A percentile compares a stretch with the other conserved stretches of the same genome.
Evolutionary conservation across 2,329 filamentous ascomycete genomes (phyloP).

Genomic region (Macrophomina phaseolina): DNA sequence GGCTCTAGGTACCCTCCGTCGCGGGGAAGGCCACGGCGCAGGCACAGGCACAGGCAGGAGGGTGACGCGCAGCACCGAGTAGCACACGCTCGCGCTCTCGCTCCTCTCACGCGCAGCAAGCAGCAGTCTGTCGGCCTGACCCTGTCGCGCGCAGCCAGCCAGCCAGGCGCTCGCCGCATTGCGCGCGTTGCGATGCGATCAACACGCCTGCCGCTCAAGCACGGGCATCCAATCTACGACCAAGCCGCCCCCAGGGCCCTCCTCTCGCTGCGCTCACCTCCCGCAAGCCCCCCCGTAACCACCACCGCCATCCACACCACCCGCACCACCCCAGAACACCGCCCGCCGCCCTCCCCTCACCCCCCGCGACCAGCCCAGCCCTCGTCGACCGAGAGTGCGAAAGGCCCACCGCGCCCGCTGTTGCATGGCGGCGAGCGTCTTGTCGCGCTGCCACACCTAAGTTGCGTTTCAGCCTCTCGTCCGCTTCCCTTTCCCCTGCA

Average conservation of each 20-base stretch:
- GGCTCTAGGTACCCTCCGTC: background rate
- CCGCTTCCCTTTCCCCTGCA: conserved; percentile 28
- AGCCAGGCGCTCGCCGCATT: conserved; percentile 7
- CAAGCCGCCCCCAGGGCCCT: conserved; percentile 1
- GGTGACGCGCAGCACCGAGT: background rate
- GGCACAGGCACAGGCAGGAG: too few species aligned
- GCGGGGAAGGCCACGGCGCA: too few species aligned
- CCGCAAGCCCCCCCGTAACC: conserved; percentile 5
- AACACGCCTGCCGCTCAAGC: too few species aligned
- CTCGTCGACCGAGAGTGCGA: conserved; percentile 21
- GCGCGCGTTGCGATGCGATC: conserved; percentile 4
- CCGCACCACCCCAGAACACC: background rate
- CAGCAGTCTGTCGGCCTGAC: background rate
- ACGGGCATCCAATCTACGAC: too few species aligned
- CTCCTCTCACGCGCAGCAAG: background rate
- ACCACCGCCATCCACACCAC: conserved; percentile 19
- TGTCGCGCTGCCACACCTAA: conserved; percentile 23
- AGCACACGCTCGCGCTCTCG: conserved; percentile 12
- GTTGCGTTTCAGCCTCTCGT: conserved; percentile 28
- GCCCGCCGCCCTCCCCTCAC: background rate
- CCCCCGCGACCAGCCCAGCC: conserved; percentile 6
- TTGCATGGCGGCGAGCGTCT: conserved; percentile 28
- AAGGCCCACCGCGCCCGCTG: conserved; percentile 9
- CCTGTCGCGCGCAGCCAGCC: background rate
- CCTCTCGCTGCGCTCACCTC: background rate